Base-by-base conservation (phyloP, 805 yeast species). In the Candida awuae region DNA sequence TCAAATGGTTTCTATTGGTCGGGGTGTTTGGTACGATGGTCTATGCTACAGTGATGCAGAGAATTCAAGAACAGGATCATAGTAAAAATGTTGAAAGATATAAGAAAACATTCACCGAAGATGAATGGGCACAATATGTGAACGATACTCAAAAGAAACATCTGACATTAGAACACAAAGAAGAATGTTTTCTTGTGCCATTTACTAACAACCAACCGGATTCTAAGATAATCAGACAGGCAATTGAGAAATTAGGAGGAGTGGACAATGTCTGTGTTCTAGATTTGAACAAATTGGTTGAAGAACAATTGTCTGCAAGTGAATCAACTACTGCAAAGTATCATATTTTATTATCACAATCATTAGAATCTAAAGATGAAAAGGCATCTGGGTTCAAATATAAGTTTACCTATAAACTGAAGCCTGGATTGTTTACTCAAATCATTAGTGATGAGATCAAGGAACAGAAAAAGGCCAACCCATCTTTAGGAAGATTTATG, bases 291-390 rank as follows among this genome's bases (percentile, higher is more conserved):
- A 59, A 62, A 4, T 62, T 80, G 36, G 60, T 79, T 6, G 66
- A 65, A 26, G 47, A 53, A 9, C 80, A 75, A 48, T 62, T 71
- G 37, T 48, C 52, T 0, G 32, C 42, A 22, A 27, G 27, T 12
- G 65, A 67, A 37, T 38, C 39, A 12, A 64, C 66, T 13, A 47
- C 59, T 4, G 70, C 73, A 16, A 66, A 61, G 42, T 82, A 69
- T 52, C 67, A 75, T 29, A 70, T 69, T 21, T 58, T 82, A 21
- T 58, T 82, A 45, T 71, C 68, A 35, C 75, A 73, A 15, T 46
- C 63, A 3, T 39, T 54, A 30, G 58, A 54, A 4, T 37, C 37
- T 3, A 43, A 48, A 22, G 59, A 61, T 19, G 38, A 40, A 12
- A 53, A 61, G 12, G 44, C 58, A 1, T 54, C 56, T 13, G 38